A percentile compares a stretch with the other conserved stretches of the same genome.
phyloP scores from a whole-genome alignment of 768 basidiomycete genomes.

The Favolaschia claudopus region DNA sequence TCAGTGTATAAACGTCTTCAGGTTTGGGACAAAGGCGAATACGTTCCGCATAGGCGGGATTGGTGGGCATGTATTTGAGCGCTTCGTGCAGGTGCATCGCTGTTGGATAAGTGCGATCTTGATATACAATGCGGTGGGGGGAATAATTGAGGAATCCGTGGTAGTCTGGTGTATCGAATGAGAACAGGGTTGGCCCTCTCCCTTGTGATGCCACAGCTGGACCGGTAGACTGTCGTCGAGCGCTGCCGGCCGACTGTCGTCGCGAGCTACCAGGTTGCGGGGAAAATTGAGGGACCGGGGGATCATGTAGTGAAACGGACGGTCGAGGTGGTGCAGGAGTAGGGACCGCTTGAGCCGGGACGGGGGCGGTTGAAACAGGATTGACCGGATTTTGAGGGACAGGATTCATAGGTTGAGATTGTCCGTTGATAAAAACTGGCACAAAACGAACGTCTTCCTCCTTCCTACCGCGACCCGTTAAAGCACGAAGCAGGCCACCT shows the following conservation, averaged over 20 bases:
- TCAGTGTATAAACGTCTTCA: constrained; percentile 43
- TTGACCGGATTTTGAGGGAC: not conserved
- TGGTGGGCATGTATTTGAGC: constrained; percentile 64
- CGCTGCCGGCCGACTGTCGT: too few relatives aligned
- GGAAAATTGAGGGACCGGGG: not conserved
- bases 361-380: constrained; percentile 12
- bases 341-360: not conserved
- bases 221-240: not conserved
- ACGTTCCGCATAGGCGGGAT: constrained; percentile 60
- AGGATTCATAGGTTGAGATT: constrained; percentile 3
- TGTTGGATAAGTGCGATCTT: constrained; percentile 65
- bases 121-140: constrained; percentile 64
- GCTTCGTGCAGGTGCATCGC: constrained; percentile 83
- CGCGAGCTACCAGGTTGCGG: not conserved
- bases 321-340: constrained; percentile 3
- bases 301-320: not conserved
- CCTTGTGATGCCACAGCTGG: constrained; percentile 9
- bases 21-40: constrained; percentile 54
- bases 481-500: constrained; percentile 20
- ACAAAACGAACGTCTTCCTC: constrained; percentile 27
- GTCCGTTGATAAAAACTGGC: constrained; percentile 26
- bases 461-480: constrained; percentile 20
- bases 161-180: constrained; percentile 31
- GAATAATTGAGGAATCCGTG: constrained; percentile 73
- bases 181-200: constrained; percentile 12